Conservation (phyloP, 257 asterid species). For the Scutellaria galericulata region DNA sequence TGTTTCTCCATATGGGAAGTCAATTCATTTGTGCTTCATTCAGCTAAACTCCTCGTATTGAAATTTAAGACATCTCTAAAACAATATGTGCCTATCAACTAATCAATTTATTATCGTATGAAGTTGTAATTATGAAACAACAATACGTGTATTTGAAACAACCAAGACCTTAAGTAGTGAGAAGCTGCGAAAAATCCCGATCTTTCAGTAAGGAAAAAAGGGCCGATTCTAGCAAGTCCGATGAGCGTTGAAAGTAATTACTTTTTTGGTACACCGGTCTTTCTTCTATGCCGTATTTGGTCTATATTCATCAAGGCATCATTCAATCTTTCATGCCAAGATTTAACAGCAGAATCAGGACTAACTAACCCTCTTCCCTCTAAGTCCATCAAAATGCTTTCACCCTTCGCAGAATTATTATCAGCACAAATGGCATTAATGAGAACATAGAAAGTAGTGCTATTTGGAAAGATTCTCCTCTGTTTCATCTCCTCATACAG, state of each 20-base stretch:
- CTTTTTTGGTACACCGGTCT: constrained; percentile 27
- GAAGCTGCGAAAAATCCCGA: constrained; percentile 11
- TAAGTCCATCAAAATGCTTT: constrained; percentile 64
- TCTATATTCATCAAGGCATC: constrained; percentile 54
- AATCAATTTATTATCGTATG: neutral
- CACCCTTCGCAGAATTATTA: constrained; percentile 50
- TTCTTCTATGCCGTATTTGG: constrained; percentile 50
- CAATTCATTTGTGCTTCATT: neutral
- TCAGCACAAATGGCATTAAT: constrained; percentile 49
- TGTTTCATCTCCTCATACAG: constrained; percentile 84
- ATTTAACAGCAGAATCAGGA: constrained; percentile 34
- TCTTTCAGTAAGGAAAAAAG: constrained; percentile 18
- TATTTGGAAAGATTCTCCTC: constrained; percentile 60
- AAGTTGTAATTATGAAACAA: constrained; percentile 4
- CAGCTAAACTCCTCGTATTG: neutral
- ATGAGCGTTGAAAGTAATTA: neutral
- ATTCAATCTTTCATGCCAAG: constrained; percentile 50
- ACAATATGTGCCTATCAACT: neutral
- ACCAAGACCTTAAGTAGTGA: constrained; percentile 30
- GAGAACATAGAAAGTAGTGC: constrained; percentile 67
- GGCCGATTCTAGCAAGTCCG: constrained; percentile 4
- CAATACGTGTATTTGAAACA: constrained; percentile 9
- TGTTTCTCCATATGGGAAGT: neutral
- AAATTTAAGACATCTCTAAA: neutral
- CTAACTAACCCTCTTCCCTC: constrained; percentile 64